Conservation (phyloP, 2,329 filamentous ascomycete genomes). For the Pestalotiopsis sp. region DNA sequence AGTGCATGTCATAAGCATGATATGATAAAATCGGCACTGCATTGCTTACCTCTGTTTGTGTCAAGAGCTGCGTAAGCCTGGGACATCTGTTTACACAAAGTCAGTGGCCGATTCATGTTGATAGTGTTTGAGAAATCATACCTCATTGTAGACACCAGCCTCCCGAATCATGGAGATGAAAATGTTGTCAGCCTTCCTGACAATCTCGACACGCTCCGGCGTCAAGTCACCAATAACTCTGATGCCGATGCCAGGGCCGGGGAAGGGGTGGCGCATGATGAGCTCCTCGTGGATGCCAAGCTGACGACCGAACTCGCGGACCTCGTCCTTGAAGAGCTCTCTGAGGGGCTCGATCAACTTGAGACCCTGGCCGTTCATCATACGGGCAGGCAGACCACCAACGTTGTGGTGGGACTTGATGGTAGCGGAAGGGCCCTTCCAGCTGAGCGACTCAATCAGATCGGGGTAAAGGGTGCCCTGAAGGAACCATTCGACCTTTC, state of each 20-base stretch:
- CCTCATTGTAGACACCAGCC: constrained; percentile 72
- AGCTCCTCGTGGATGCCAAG: constrained; percentile 75
- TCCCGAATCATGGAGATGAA: constrained; percentile 77
- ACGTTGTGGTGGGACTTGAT: constrained; percentile 54
- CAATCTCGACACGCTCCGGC: constrained; percentile 76
- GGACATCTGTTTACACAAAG: constrained; percentile 35
- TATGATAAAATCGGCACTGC: neutral
- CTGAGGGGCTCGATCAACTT: constrained; percentile 80
- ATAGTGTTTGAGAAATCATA: constrained; percentile 19
- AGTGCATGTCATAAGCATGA: neutral
- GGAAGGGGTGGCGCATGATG: constrained; percentile 79
- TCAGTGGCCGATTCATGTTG: constrained; percentile 8
- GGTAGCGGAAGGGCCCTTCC: constrained; percentile 52
- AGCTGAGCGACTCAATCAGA: constrained; percentile 50
- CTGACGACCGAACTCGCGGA: constrained; percentile 68
- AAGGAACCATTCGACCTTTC: constrained; percentile 82
- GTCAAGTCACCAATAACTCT: constrained; percentile 86
- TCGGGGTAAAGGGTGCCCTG: constrained; percentile 79
- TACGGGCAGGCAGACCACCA: constrained; percentile 42
- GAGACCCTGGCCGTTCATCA: constrained; percentile 31
- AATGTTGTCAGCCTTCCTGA: constrained; percentile 75
- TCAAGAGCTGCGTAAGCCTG: constrained; percentile 52
- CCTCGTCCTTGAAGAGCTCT: constrained; percentile 67
- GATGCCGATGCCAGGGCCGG: constrained; percentile 71
- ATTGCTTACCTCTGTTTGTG: constrained; percentile 36